Percentiles rank a stretch among this genome's conserved stretches.
Conservation (phyloP, 345 rosid species). For the Salix purpurea region DNA sequence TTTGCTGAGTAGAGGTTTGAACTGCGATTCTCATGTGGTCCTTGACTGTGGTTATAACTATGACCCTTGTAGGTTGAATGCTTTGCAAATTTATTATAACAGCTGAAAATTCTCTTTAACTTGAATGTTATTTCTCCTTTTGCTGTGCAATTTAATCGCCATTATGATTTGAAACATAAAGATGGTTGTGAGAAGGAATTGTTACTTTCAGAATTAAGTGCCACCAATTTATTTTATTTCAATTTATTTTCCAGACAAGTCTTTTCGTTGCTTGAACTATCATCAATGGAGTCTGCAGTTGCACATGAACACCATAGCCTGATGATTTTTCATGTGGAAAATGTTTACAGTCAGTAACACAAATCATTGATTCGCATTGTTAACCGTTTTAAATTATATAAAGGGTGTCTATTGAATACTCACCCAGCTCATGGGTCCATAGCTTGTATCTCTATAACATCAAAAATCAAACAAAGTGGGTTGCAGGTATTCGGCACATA, state of each 20-base stretch:
- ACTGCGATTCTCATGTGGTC: neutral
- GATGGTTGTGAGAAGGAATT: neutral
- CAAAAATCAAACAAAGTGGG: neutral
- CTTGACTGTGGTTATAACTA: neutral
- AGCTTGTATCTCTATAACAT: neutral
- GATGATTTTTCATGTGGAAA: neutral
- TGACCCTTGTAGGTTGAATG: neutral
- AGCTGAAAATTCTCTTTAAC: neutral
- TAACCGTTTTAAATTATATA: neutral
- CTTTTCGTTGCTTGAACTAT: neutral
- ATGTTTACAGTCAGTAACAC: neutral
- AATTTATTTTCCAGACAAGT: neutral
- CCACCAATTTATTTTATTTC: neutral
- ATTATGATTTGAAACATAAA: neutral
- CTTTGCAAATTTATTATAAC: neutral
- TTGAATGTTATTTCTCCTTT: neutral
- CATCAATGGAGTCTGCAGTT: neutral
- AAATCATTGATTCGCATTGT: neutral
- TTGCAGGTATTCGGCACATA: neutral
- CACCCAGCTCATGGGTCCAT: neutral
- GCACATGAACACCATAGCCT: neutral
- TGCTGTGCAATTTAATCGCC: neutral
- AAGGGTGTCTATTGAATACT: neutral
- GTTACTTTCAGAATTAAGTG: neutral
- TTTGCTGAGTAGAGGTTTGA: slow-evolving; percentile 20